phyloP scores from a whole-genome alignment of 2,329 filamentous ascomycete species.

The Emydomyces testavorans region DNA sequence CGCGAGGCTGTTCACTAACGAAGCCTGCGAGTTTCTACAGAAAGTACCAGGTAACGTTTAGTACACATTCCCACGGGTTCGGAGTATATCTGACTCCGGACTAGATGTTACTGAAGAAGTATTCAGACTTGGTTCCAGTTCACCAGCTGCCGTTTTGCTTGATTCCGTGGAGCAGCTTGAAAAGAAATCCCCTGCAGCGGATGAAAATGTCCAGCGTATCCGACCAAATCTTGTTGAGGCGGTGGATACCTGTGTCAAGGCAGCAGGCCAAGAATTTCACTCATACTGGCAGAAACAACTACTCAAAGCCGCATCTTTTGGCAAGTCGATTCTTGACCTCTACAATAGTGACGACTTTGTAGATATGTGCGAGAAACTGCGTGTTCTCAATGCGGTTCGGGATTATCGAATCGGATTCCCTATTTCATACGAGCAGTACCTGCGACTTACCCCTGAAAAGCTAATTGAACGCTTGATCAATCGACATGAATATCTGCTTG shows the following conservation, averaged over 20 bases:
- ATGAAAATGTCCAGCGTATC: constrained; percentile 95
- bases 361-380: constrained; percentile 88
- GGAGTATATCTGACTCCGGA: constrained; percentile 8
- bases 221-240: constrained; percentile 77
- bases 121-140: constrained; percentile 77
- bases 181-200: constrained; percentile 87
- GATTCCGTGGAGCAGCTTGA: constrained; percentile 88
- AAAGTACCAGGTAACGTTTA: constrained; percentile 55
- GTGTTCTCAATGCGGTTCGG: constrained; percentile 82
- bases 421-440: constrained; percentile 85
- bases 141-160: constrained; percentile 79
- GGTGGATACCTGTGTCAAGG: constrained; percentile 85
- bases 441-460: constrained; percentile 76
- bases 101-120: constrained; percentile 69
- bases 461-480: constrained; percentile 79
- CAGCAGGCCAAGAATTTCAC: constrained; percentile 83
- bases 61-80: not conserved
- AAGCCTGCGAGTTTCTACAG: constrained; percentile 95
- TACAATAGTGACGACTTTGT: constrained; percentile 99
- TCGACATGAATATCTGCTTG: constrained; percentile 80
- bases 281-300: constrained; percentile 89
- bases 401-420: constrained; percentile 86
- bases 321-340: constrained; percentile 90
- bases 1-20: constrained; percentile 79
- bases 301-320: constrained; percentile 92